These are phyloP conservation scores for Phaeoacremonium minimum DNA, from an alignment of 2,329 filamentous ascomycete species.

Conservation along the genomic window DNA sequence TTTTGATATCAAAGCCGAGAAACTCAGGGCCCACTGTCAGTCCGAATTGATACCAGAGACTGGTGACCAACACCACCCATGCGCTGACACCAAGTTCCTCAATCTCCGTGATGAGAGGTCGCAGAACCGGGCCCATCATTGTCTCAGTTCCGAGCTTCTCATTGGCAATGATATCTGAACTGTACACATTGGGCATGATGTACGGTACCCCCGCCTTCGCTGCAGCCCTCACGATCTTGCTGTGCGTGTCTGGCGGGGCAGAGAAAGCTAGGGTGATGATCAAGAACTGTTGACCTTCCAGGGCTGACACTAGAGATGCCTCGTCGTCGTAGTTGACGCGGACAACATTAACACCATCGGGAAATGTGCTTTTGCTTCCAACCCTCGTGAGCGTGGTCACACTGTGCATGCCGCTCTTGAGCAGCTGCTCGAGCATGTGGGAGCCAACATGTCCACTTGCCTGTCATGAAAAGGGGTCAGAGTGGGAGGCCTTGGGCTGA, in stretches of 20 bases:
- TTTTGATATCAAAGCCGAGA: constrained; percentile 19
- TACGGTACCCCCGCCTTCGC: constrained; percentile 35
- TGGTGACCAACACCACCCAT: constrained; percentile 30
- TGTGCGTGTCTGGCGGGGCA: constrained; percentile 28
- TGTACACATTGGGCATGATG: constrained; percentile 37
- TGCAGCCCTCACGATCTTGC: constrained; percentile 35
- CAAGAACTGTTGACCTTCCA: constrained; percentile 26
- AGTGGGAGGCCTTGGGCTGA: neutral
- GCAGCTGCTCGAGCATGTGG: constrained; percentile 23
- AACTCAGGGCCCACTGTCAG: constrained; percentile 21
- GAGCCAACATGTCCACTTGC: constrained; percentile 15
- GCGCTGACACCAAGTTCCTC: constrained; percentile 24
- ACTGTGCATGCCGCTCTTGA: constrained; percentile 37
- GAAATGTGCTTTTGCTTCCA: constrained; percentile 34
- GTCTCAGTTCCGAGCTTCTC: constrained; percentile 31
- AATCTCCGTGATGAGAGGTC: constrained; percentile 24
- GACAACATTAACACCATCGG: constrained; percentile 29
- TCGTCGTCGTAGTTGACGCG: constrained; percentile 42
- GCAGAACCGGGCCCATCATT: constrained; percentile 14
- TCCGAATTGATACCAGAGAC: constrained; percentile 51
- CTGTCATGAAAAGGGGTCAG: constrained; percentile 6
- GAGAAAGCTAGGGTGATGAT: constrained; percentile 32
- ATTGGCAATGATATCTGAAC: constrained; percentile 26
- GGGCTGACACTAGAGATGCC: constrained; percentile 14
- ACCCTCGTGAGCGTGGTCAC: constrained; percentile 45